Percentiles rank a stretch among this genome's conserved stretches.
Evolutionary conservation across 805 yeast species (phyloP).

Genomic region (Ogataea polymorpha): DNA sequence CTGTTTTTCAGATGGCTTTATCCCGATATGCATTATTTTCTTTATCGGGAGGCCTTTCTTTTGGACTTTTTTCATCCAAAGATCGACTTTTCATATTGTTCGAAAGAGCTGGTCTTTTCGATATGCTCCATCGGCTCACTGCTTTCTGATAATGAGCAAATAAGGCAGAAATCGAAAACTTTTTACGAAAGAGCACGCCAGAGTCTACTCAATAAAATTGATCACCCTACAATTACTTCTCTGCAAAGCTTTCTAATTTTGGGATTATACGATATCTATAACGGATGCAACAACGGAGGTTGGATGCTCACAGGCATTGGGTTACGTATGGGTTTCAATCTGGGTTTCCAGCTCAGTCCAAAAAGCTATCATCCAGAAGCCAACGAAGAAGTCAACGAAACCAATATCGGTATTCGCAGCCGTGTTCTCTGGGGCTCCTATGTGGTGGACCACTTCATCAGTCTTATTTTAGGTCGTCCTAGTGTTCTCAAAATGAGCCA

Average conservation of each 20-base stretch:
- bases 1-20: conserved; percentile 58
- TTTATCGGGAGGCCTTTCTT: conserved; percentile 61
- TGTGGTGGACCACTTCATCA: conserved; percentile 61
- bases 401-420: conserved; percentile 54
- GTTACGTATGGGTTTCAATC: conserved; percentile 60
- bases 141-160: conserved; percentile 41
- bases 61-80: conserved; percentile 59
- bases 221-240: conserved; percentile 49
- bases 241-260: conserved; percentile 57
- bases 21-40: conserved; percentile 59
- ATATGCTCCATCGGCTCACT: conserved; percentile 59
- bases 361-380: conserved; percentile 48
- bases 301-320: conserved; percentile 66
- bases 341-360: conserved; percentile 63
- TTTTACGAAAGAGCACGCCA: conserved; percentile 48
- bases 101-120: conserved; percentile 50
- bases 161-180: conserved; percentile 38
- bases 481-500: conserved; percentile 52
- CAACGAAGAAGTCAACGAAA: conserved; percentile 39
- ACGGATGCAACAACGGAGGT: conserved; percentile 54
- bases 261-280: conserved; percentile 60
- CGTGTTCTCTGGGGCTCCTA: conserved; percentile 68
- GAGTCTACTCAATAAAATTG: conserved; percentile 38
- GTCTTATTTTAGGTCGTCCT: conserved; percentile 58
- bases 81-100: conserved; percentile 50